phyloP scores from a whole-genome alignment of 352 stramenopile species.

The Pythium myriotylum region DNA sequence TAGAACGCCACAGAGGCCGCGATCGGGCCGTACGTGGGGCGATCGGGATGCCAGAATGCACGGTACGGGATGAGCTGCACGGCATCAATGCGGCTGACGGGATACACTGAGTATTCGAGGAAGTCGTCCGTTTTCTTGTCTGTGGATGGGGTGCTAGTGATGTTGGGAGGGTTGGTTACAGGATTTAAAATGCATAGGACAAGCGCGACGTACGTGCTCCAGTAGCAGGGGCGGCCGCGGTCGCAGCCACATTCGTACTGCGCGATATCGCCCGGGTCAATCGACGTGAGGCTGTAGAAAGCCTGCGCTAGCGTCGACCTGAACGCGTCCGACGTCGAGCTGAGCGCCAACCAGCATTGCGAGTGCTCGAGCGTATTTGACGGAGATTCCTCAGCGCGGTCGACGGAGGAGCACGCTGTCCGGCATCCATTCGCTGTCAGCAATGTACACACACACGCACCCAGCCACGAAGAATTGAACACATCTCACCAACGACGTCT shows the following conservation, averaged over 20 bases:
- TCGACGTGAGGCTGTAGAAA: conserved; percentile 7
- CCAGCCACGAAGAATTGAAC: no score
- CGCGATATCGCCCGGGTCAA: conserved; percentile 11
- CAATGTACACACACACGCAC: no score
- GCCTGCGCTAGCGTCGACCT: background rate
- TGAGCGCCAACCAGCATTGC: conserved; percentile 5
- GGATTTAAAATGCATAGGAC: background rate
- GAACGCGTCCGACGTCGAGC: background rate
- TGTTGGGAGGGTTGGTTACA: no score
- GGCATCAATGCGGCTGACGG: conserved; percentile 43
- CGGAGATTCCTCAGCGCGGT: conserved; percentile 1
- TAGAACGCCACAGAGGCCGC: conserved; percentile 60
- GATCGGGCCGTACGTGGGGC: conserved; percentile 66
- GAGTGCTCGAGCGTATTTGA: conserved; percentile 10
- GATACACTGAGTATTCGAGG: conserved; percentile 59
- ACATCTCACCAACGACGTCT: background rate
- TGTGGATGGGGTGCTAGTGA: conserved; percentile 19
- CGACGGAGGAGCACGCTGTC: conserved; percentile 11
- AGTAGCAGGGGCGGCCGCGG: conserved; percentile 63
- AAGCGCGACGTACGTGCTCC: conserved; percentile 61
- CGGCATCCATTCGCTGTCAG: background rate
- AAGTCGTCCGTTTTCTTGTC: conserved; percentile 39
- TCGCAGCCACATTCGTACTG: conserved; percentile 67
- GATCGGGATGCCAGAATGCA: conserved; percentile 74
- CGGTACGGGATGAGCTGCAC: conserved; percentile 72